phyloP scores from a whole-genome alignment of 495 filamentous ascomycete genomes.

The Darksidea phi region DNA sequence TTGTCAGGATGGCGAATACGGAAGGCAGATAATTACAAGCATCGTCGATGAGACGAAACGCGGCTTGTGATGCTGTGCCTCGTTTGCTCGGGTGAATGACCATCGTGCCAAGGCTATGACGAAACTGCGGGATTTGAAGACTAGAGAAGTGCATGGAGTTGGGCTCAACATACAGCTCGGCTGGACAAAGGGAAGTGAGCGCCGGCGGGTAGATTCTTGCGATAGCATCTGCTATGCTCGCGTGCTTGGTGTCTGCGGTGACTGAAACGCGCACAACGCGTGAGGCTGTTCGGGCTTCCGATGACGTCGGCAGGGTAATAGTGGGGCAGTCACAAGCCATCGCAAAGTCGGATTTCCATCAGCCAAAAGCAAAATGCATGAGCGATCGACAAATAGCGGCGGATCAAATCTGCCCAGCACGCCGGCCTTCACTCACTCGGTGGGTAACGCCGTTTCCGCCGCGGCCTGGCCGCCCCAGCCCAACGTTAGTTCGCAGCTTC shows the following conservation, averaged over 20 bases:
- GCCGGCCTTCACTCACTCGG: background rate
- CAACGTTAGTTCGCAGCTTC: background rate
- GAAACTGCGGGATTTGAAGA: no score
- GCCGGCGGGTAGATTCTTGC: no score
- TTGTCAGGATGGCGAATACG: no score
- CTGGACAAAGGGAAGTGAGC: no score
- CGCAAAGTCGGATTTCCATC: background rate
- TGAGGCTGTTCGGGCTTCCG: background rate
- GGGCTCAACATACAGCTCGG: no score
- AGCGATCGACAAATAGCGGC: constrained; percentile 19
- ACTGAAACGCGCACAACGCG: background rate
- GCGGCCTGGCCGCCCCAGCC: background rate
- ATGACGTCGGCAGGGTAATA: constrained; percentile 5
- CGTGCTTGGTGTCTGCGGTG: background rate
- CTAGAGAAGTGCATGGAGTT: no score
- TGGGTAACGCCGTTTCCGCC: background rate
- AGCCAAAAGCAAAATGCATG: background rate
- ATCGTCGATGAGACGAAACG: no score
- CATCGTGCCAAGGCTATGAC: no score
- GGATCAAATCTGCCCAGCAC: background rate
- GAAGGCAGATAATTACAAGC: no score
- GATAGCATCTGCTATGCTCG: background rate
- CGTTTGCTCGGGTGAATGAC: no score
- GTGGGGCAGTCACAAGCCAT: constrained; percentile 1
- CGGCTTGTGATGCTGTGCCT: no score